Percentiles rank a stretch among this genome's conserved stretches.
Evolutionary conservation across 495 filamentous ascomycete species (phyloP).

Genomic region (Amorphotheca resinae): DNA sequence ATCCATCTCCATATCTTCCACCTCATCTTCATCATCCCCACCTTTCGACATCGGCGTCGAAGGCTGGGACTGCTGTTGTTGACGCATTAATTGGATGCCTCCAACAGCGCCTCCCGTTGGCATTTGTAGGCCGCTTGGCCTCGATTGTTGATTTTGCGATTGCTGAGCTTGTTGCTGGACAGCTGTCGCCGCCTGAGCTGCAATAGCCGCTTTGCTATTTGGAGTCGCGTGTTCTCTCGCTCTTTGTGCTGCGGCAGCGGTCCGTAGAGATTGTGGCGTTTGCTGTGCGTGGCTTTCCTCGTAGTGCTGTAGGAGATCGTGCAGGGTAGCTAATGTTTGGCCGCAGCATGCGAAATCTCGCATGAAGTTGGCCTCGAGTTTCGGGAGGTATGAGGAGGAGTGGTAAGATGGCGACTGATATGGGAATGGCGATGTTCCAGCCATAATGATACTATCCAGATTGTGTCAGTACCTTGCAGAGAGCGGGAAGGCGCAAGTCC

Average conservation of each 20-base stretch:
- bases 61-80: slow-evolving; percentile 26
- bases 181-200: slow-evolving; percentile 33
- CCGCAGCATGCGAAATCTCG: slow-evolving; percentile 91
- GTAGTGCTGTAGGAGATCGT: slow-evolving; percentile 92
- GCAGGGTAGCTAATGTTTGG: slow-evolving; percentile 71
- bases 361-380: slow-evolving; percentile 96
- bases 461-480: neutral
- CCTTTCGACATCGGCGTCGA: slow-evolving; percentile 17
- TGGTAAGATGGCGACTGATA: slow-evolving; percentile 93
- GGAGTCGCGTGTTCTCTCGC: slow-evolving; percentile 23
- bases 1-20: slow-evolving; percentile 97
- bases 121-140: slow-evolving; percentile 34
- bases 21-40: slow-evolving; percentile 66
- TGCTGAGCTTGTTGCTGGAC: slow-evolving; percentile 45
- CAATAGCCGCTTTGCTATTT: slow-evolving; percentile 44
- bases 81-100: slow-evolving; percentile 30
- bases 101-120: slow-evolving; percentile 27
- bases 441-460: slow-evolving; percentile 73
- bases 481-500: slow-evolving; percentile 8
- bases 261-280: slow-evolving; percentile 32
- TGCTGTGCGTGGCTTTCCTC: slow-evolving; percentile 80
- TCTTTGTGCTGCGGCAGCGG: slow-evolving; percentile 19
- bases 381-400: slow-evolving; percentile 94
- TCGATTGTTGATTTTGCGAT: slow-evolving; percentile 26
- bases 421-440: slow-evolving; percentile 81